Percentiles rank a stretch among this genome's conserved stretches.
phyloP scores from a whole-genome alignment of 805 yeast genomes.

The Zygosaccharomyces lentus region DNA sequence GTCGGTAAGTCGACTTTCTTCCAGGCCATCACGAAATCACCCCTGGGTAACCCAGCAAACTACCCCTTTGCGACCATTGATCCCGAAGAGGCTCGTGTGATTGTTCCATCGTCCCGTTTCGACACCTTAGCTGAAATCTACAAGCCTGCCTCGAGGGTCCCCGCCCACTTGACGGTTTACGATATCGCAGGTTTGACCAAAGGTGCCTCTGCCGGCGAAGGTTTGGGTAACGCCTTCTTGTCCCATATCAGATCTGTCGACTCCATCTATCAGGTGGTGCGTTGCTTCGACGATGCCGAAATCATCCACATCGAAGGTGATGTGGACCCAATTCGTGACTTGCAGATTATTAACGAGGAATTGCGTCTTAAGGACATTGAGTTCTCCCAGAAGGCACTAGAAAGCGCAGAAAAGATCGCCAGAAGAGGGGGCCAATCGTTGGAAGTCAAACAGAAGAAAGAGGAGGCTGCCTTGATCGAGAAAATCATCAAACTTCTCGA shows the following conservation, averaged over 20 bases:
- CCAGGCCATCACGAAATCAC: conserved; percentile 92
- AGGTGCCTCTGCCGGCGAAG: conserved; percentile 96
- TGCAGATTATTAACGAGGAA: conserved; percentile 87
- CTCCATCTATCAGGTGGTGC: conserved; percentile 95
- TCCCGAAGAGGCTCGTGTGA: conserved; percentile 96
- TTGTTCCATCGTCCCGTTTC: conserved; percentile 86
- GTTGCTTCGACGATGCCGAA: conserved; percentile 97
- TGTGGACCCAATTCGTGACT: conserved; percentile 91
- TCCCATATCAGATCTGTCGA: conserved; percentile 96
- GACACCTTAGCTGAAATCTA: conserved; percentile 71
- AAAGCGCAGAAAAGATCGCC: conserved; percentile 71
- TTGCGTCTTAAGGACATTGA: conserved; percentile 95
- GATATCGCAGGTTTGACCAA: conserved; percentile 98
- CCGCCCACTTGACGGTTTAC: conserved; percentile 87
- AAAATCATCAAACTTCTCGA: conserved; percentile 72
- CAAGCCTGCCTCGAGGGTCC: conserved; percentile 80
- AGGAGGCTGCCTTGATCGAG: conserved; percentile 71
- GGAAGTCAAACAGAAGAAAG: conserved; percentile 85
- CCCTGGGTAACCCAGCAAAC: conserved; percentile 94
- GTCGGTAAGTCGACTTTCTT: conserved; percentile 97
- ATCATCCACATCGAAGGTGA: conserved; percentile 96
- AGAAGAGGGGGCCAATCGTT: conserved; percentile 85
- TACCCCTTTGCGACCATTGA: conserved; percentile 93
- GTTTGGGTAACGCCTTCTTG: conserved; percentile 95
- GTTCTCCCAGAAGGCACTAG: conserved; percentile 80